A percentile compares a stretch with the other conserved stretches of the same genome.
phyloP scores from a whole-genome alignment of 768 basidiomycete species.

The Suillus subluteus region DNA sequence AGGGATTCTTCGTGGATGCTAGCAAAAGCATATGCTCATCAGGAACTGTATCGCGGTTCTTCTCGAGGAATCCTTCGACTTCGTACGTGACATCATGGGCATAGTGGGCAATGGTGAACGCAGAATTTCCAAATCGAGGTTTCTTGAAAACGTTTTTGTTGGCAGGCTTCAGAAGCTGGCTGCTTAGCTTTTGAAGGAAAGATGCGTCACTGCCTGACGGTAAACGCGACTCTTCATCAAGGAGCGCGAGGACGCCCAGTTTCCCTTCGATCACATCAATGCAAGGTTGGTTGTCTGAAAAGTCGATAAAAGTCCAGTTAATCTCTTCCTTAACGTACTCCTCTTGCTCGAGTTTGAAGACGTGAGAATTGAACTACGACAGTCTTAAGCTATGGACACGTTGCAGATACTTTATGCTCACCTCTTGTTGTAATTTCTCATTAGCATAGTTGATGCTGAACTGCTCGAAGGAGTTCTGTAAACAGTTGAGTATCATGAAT shows the following conservation, averaged over 20 bases:
- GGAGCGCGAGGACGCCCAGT: slow-evolving; percentile 89
- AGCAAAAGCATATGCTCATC: slow-evolving; percentile 95
- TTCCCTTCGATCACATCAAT: slow-evolving; percentile 99
- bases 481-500: slow-evolving; percentile 14
- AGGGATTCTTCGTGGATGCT: slow-evolving; percentile 84
- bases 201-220: slow-evolving; percentile 92
- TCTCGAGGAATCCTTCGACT: slow-evolving; percentile 97
- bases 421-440: slow-evolving; percentile 97
- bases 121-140: slow-evolving; percentile 96
- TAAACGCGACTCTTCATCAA: slow-evolving; percentile 97
- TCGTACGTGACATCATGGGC: slow-evolving; percentile 99
- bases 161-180: slow-evolving; percentile 82
- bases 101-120: slow-evolving; percentile 98
- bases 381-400: slow-evolving; percentile 21
- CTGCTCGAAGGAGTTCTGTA: slow-evolving; percentile 89
- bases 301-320: slow-evolving; percentile 99
- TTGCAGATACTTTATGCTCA: slow-evolving; percentile 33
- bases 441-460: slow-evolving; percentile 99
- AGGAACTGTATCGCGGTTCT: slow-evolving; percentile 98
- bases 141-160: slow-evolving; percentile 95
- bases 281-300: slow-evolving; percentile 98
- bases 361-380: slow-evolving; percentile 94
- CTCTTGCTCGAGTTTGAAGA: slow-evolving; percentile 99
- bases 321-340: slow-evolving; percentile 99
- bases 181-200: slow-evolving; percentile 90